phyloP scores from a whole-genome alignment of 2,329 filamentous ascomycete species.

The Aurifilum marmelostoma region DNA sequence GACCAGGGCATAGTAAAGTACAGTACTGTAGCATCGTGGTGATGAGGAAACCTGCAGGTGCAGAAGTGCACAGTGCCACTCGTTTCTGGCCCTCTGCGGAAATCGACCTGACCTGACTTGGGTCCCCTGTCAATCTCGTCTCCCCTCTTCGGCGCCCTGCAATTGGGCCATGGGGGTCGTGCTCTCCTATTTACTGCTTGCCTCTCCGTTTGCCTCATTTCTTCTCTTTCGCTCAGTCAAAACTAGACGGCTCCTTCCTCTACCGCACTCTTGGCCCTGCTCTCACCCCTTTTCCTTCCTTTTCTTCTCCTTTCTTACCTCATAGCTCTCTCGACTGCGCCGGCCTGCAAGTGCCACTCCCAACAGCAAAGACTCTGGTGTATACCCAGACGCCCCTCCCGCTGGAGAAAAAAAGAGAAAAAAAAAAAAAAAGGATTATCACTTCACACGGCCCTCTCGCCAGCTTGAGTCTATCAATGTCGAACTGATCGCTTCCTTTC shows the following conservation, averaged over 20 bases:
- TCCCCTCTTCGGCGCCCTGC: background rate
- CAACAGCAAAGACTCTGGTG: conserved; percentile 8
- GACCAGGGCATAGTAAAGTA: background rate
- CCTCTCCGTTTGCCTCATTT: conserved; percentile 25
- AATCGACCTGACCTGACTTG: conserved; percentile 11
- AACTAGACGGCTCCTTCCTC: conserved; percentile 14
- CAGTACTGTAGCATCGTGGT: background rate
- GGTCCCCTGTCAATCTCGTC: conserved; percentile 16
- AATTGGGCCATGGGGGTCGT: conserved; percentile 11
- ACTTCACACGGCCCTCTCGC: conserved; percentile 3
- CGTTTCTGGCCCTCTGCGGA: conserved; percentile 7
- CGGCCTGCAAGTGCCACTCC: conserved; percentile 19
- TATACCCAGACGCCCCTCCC: background rate
- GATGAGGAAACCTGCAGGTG: background rate
- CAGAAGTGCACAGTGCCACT: conserved; percentile 9
- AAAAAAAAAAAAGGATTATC: conserved; percentile 7
- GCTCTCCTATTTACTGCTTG: conserved; percentile 29
- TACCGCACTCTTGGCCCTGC: background rate
- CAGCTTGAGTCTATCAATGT: conserved; percentile 24
- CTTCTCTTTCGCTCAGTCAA: conserved; percentile 8
- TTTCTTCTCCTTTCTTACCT: conserved; percentile 18
- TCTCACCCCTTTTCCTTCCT: background rate
- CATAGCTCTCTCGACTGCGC: conserved; percentile 2
- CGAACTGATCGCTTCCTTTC: conserved; percentile 24
- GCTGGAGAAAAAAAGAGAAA: background rate